Evolutionary conservation across 495 filamentous ascomycete genomes (phyloP), one percentile per base, ranked within the genome.

Genomic region (Acidomyces sp.): DNA sequence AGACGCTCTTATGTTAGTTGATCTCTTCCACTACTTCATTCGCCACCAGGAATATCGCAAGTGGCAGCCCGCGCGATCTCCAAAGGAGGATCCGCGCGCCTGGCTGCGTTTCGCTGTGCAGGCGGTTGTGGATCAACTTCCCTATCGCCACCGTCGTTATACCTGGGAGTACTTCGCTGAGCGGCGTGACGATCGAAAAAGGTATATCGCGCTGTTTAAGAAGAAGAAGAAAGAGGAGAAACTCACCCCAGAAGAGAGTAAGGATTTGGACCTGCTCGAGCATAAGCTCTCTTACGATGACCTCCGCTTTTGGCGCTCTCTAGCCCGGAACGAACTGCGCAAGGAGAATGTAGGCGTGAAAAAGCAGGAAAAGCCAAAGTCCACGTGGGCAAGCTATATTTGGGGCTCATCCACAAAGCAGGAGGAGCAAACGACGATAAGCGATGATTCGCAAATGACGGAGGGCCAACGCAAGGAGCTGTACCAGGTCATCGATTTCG

Each of bases 1-100:
- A 17, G 90, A 97, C 65, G 82, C 77, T 1, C 63, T 97, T 41
- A 96, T 96, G 92, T 82, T 97, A 66, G 79, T 94, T 6, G 90
- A 97, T 56, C 72, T 95, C 4, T 96, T 97, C 66, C 90, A 97
- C 60, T 96, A 88, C 56, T 97, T 93, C 57, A 82, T 96, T 51
- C 81, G 87, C 28, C 92, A 97, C 51, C 90, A 96, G 58, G 86
- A 97, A 57, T 93, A 94, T 66, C 92, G 85, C 58, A 92, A 85
- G 58, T 70, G 81, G 43, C 86, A 93, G 51, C 90, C 90, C 2
- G 90, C 90, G 53, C 74, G 75, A 24, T 71, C 72, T 1, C 82
- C 83, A 0, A 94, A 86, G 56, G 85, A 97, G 53, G 80, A 95
- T 42, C 90, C 90, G 23, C 72, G 72, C 18, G 92, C 85, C 2